phyloP scores from a whole-genome alignment of 2,329 filamentous ascomycete species.

The Scorias spongiosa region DNA sequence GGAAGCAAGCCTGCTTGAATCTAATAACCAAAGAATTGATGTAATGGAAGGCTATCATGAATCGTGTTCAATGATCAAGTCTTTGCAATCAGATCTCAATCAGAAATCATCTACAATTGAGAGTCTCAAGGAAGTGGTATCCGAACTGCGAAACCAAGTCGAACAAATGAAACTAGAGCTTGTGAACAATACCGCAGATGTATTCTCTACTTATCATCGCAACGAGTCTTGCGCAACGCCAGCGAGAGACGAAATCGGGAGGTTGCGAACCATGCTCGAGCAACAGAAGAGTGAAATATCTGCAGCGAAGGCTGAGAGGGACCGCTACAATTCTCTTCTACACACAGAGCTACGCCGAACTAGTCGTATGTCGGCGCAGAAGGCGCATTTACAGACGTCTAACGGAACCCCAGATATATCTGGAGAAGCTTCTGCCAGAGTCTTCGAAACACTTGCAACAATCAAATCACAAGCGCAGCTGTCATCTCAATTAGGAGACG shows the following conservation, averaged over 20 bases:
- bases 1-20: constrained; percentile 23
- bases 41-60: constrained; percentile 18
- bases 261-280: not conserved
- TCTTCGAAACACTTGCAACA: not conserved
- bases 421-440: constrained; percentile 4
- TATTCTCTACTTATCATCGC: no score
- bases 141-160: not conserved
- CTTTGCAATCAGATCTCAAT: not conserved
- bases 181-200: no score
- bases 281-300: constrained; percentile 2
- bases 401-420: constrained; percentile 6
- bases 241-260: not conserved
- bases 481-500: not conserved
- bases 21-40: constrained; percentile 28
- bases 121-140: not conserved
- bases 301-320: constrained; percentile 20
- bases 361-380: constrained; percentile 9
- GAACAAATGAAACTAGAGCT: not conserved
- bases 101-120: not conserved
- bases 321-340: constrained; percentile 25
- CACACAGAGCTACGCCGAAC: constrained; percentile 26
- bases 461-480: not conserved
- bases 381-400: not conserved
- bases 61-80: constrained; percentile 19
- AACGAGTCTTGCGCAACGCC: not conserved